Evolutionary conservation across 2,329 filamentous ascomycete genomes (phyloP), one percentile per base, ranked within the genome.

Genomic region (Fusarium brachygibbosum): DNA sequence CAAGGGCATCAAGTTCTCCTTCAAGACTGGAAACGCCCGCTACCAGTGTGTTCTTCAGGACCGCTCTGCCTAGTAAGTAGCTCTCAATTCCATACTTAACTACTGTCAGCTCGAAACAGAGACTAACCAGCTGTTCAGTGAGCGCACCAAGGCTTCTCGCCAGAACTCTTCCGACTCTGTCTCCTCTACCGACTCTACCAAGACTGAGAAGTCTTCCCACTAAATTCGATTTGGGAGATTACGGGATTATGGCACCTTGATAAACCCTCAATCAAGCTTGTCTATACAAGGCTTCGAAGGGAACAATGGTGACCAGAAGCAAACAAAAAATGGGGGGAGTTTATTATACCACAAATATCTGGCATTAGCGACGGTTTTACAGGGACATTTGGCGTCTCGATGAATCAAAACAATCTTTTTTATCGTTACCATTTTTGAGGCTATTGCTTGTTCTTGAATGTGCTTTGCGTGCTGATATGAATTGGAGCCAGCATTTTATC

Each of bases 11-110:
- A 79, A 79, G 75, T 85, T 85, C 77, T 74, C 81, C 46, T 80
- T 85, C 76, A 81, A 79, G 76, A 78, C 83, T 40, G 82, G 82
- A 63, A 76, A 78, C 70, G 66, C 76, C 48, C 76, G 74, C 46
- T 81, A 78, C 72, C 53, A 74, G 40, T 84, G 82, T 75, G 80
- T 79, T 21, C 74, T 85, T 7, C 79, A 83, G 64, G 82, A 85
- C 75, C 82, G 83, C 57, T 60, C 72, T 65, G 56, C 75, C 14
- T 83, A 84, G 83, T 85, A 80, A 65, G 82, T 77, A 28, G 32
- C 4, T 31, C 35, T 32, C 34, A 17, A 5, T 23, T 23, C 14
- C 16, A 13, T 8, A 25, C 3, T 4, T 12, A 11, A 29, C 9
- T 29, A 29, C 6, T 28, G 1, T 16, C 21, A 17, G 4, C 6